Evolutionary conservation across 768 basidiomycete genomes (phyloP).

Genomic region (Lactarius vividus): DNA sequence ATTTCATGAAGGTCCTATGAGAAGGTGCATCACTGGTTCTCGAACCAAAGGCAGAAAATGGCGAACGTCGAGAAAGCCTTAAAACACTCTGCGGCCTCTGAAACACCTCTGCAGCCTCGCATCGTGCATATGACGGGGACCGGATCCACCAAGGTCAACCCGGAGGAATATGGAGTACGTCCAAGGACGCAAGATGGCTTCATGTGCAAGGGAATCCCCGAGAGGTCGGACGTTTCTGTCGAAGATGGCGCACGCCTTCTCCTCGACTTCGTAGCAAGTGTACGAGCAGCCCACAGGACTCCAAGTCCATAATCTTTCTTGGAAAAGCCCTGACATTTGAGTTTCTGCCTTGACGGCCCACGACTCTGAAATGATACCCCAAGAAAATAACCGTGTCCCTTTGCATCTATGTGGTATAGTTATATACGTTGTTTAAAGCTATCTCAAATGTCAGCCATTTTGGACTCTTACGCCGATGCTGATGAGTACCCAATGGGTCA

Average conservation of each 20-base stretch:
- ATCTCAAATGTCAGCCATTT: not conserved
- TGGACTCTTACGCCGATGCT: not conserved
- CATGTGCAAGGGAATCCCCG: conserved; percentile 9
- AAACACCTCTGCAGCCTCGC: not conserved
- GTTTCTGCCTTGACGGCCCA: conserved; percentile 1
- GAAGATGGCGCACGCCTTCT: conserved; percentile 23
- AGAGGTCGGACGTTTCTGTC: conserved; percentile 16
- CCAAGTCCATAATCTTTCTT: conserved; percentile 8
- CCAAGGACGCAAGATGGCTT: conserved; percentile 3
- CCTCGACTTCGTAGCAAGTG: conserved; percentile 21
- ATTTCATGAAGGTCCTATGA: conserved; percentile 14
- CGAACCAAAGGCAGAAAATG: conserved; percentile 24
- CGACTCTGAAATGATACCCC: conserved; percentile 14
- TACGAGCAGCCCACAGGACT: conserved; percentile 2
- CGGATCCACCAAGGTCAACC: not conserved
- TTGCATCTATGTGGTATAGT: conserved; percentile 13
- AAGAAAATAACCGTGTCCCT: not conserved
- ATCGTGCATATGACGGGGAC: not conserved
- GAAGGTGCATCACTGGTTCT: conserved; percentile 25
- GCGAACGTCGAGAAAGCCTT: conserved; percentile 18
- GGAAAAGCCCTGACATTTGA: not conserved
- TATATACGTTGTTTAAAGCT: conserved; percentile 18
- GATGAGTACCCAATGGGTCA: not conserved
- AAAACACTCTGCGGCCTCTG: not conserved
- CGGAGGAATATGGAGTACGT: not conserved